phyloP scores from a whole-genome alignment of 2,329 filamentous ascomycete species.

The Fusarium nanum region DNA sequence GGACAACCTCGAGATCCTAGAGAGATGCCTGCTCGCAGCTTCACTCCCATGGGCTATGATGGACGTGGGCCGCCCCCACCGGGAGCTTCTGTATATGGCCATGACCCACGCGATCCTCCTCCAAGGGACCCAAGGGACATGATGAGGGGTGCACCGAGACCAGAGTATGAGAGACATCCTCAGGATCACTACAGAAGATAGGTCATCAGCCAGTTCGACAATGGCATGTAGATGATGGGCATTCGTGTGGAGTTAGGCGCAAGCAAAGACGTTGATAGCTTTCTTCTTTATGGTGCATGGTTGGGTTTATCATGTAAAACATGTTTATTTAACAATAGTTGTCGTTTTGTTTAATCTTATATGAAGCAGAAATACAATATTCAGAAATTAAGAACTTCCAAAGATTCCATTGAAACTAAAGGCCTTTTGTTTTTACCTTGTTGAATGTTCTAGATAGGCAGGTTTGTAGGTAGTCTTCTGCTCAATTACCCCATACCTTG shows the following conservation, averaged over 20 bases:
- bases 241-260: conserved; percentile 8
- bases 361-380: background rate
- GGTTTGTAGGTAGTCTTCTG: background rate
- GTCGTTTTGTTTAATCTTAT: background rate
- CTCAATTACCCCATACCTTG: background rate
- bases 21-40: conserved; percentile 58
- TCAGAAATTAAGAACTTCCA: background rate
- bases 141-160: conserved; percentile 58
- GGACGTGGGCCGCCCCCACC: conserved; percentile 54
- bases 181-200: conserved; percentile 59
- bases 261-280: background rate
- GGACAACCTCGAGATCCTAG: conserved; percentile 56
- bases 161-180: conserved; percentile 59
- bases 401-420: background rate
- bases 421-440: background rate
- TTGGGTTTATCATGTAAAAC: background rate
- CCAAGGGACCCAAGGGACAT: conserved; percentile 50
- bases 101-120: conserved; percentile 46
- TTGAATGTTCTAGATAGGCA: background rate
- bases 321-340: background rate
- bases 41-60: conserved; percentile 60
- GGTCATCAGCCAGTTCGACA: background rate
- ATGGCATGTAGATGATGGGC: background rate
- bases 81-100: conserved; percentile 49
- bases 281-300: background rate